Conservation (phyloP, 1,284 basidiomycete genomes). For the Rhizoctonia solani region DNA sequence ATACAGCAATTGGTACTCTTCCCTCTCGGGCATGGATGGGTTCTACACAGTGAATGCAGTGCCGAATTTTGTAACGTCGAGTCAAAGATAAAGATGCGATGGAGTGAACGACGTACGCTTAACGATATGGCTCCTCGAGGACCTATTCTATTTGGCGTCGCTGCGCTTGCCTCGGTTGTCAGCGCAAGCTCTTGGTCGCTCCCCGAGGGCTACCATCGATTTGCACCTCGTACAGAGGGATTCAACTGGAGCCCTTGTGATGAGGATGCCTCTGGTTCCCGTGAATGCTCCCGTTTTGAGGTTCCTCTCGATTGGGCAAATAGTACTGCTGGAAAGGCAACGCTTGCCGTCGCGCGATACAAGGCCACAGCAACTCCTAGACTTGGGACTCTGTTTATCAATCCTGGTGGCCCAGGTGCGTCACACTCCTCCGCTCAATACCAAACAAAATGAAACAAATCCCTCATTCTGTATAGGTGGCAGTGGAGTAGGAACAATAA, state of each 20-base stretch:
- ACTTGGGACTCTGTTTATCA: constrained; percentile 32
- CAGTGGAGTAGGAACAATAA: background rate
- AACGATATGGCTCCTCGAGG: no score
- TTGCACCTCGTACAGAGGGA: background rate
- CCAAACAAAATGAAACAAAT: background rate
- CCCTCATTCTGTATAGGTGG: background rate
- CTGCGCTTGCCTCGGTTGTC: no score
- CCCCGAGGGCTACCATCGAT: background rate
- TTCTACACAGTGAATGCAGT: no score
- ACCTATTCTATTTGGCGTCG: no score
- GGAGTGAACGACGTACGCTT: no score
- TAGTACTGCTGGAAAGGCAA: constrained; percentile 20
- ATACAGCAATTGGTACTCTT: no score
- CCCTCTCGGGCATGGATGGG: no score
- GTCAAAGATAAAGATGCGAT: no score
- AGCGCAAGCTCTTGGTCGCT: no score
- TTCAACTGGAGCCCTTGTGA: constrained; percentile 11
- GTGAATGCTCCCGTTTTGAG: constrained; percentile 23
- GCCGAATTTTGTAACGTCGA: no score
- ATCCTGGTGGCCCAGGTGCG: constrained; percentile 27
- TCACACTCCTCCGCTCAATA: background rate
- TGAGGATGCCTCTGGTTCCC: background rate
- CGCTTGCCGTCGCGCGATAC: constrained; percentile 8
- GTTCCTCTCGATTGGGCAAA: constrained; percentile 33
- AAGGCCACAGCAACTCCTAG: constrained; percentile 4